These are phyloP conservation scores for Sphagnum fallax DNA, from an alignment of 228 moss, liverwort and hornwort genomes.

Conservation along the genomic window DNA sequence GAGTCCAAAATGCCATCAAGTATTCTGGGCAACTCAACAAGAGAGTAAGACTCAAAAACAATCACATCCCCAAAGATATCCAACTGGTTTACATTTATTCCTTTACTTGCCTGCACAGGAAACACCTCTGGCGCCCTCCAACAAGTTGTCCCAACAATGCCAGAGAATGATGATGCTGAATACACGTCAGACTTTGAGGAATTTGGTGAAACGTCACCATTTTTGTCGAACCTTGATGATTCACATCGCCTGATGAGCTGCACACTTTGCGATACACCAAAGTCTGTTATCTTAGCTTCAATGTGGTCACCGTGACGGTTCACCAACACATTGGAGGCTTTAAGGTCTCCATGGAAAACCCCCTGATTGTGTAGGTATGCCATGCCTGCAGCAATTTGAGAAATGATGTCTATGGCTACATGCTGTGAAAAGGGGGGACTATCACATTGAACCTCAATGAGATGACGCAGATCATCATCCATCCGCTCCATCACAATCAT, in stretches of 20 bases:
- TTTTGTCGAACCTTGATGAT: too few relatives aligned
- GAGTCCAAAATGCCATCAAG: too few relatives aligned
- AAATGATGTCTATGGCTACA: not conserved
- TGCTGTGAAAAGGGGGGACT: slow-evolving; percentile 1
- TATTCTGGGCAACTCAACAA: too few relatives aligned
- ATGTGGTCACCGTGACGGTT: not conserved
- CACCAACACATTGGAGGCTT: slow-evolving; percentile 6
- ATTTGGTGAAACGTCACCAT: too few relatives aligned
- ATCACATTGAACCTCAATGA: not conserved
- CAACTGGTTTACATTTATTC: too few relatives aligned
- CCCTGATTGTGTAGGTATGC: slow-evolving; percentile 6
- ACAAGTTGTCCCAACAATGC: slow-evolving; percentile 6
- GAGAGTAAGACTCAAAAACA: too few relatives aligned
- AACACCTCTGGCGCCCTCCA: slow-evolving; percentile 8
- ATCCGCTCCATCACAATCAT: slow-evolving; percentile 7
- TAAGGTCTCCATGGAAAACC: slow-evolving; percentile 7
- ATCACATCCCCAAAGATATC: too few relatives aligned
- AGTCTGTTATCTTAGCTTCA: slow-evolving; percentile 6
- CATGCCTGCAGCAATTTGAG: slow-evolving; percentile 10
- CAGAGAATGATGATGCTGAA: slow-evolving; percentile 7
- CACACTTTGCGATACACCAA: slow-evolving; percentile 4
- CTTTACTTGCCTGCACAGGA: not conserved
- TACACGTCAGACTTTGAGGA: not conserved
- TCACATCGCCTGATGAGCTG: too few relatives aligned
- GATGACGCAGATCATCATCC: slow-evolving; percentile 2